phyloP scores from a whole-genome alignment of 352 stramenopile species.

The Globisporangium splendens region DNA sequence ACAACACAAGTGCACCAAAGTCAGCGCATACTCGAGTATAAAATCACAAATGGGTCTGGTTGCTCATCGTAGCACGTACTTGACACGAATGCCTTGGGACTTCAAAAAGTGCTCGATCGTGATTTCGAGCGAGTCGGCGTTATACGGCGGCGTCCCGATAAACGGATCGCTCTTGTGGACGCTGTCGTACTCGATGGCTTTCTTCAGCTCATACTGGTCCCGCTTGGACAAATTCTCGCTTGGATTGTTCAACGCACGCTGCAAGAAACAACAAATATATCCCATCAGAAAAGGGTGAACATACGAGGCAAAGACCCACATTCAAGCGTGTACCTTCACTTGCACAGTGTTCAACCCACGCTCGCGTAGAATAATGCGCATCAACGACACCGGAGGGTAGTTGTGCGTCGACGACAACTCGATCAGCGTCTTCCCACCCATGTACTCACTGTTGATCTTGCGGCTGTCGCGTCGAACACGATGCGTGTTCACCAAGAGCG shows the following conservation, averaged over 20 bases:
- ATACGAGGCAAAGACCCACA: too few species aligned
- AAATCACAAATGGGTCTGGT: neutral
- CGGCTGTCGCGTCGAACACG: conserved; percentile 58
- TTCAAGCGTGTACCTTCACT: conserved; percentile 38
- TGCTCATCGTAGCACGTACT: conserved; percentile 38
- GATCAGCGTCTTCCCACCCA: conserved; percentile 72
- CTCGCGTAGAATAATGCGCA: conserved; percentile 73
- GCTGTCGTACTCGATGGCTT: conserved; percentile 74
- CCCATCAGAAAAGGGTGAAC: neutral
- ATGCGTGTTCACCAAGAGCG: conserved; percentile 82
- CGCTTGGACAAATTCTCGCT: conserved; percentile 52
- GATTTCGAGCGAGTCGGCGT: conserved; percentile 66
- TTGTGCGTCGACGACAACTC: conserved; percentile 71
- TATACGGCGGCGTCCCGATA: conserved; percentile 65
- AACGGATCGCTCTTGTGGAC: conserved; percentile 84
- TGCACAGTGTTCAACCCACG: conserved; percentile 59
- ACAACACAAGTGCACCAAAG: conserved; percentile 2
- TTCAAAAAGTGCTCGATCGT: conserved; percentile 75
- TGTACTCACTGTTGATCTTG: conserved; percentile 67
- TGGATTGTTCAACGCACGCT: conserved; percentile 54
- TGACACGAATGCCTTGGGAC: conserved; percentile 69
- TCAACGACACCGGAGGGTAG: conserved; percentile 79
- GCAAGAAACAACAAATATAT: conserved; percentile 15
- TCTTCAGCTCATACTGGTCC: conserved; percentile 67
- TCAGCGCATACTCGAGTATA: neutral